Evolutionary conservation across 2,329 filamentous ascomycete species (phyloP), one percentile per base, ranked within the genome.

Genomic region (Knufia fluminis): DNA sequence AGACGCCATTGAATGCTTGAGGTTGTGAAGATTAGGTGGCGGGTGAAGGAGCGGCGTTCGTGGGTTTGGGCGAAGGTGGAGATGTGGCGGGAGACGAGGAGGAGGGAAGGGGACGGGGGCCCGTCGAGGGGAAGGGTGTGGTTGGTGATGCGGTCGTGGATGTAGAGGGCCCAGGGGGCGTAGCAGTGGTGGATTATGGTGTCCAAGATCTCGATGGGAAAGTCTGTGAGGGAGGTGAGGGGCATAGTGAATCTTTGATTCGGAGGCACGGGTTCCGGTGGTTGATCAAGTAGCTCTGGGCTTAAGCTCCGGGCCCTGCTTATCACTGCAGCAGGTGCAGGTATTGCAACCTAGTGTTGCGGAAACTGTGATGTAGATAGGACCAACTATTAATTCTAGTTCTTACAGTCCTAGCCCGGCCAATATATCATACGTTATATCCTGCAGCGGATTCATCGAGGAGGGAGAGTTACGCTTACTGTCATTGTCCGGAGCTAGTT

Each of bases 181-280:
- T 45, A 45, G 26, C n/a, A 35, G 16, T 45, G 42, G 12, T n/a
- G 12, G 28, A 45, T 32, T n/a, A 45, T 45, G 9, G 24, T 20
- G 17, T 33, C 26, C 4, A 45, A n/a, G 28, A 45, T 35, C 16
- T 45, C 42, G 6, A n/a, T 35, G 23, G 42, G 42, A 26, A 45
- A 26, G 42, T 33, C 33, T 36, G 7, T 14, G n/a, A 36, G 33
- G 6, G 33, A 36, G 7, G 10, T 4, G 4, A 6, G 33, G 16
- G 33, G 4, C 33, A 36, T 36, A n/a, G 4, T 16, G 33, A 14
- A 17, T 6, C n/a, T n/a, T n/a, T n/a, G n/a, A n/a, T n/a, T n/a
- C n/a, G n/a, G n/a, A n/a, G n/a, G n/a, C n/a, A n/a, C n/a, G n/a
- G n/a, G n/a, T n/a, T n/a, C n/a, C n/a, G n/a, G n/a, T n/a, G n/a